Conservation (phyloP, 208 protist species). For the Herpetomonas tarakana region DNA sequence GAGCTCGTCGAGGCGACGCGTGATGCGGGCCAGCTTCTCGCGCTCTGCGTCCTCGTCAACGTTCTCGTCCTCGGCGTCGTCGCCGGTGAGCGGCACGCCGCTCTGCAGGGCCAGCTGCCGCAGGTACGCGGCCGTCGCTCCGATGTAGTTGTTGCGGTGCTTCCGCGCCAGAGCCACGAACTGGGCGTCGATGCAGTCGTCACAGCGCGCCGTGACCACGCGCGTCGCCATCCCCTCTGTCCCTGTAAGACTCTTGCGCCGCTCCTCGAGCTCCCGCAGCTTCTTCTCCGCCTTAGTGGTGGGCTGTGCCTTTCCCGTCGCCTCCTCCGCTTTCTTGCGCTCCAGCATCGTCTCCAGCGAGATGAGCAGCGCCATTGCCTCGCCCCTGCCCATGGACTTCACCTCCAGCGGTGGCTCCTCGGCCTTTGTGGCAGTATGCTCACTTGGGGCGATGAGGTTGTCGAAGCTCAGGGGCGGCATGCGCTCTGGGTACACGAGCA, state of each 20-base stretch:
- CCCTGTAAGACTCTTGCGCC: conserved; percentile 46
- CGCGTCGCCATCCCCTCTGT: conserved; percentile 59
- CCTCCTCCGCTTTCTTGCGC: conserved; percentile 37
- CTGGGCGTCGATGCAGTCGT: conserved; percentile 60
- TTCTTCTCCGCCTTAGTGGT: conserved; percentile 37
- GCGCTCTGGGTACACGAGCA: conserved; percentile 67
- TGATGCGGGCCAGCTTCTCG: conserved; percentile 51
- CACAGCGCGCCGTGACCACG: conserved; percentile 45
- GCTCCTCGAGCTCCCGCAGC: conserved; percentile 59
- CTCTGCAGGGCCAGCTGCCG: conserved; percentile 62
- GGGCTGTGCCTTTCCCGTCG: conserved; percentile 11
- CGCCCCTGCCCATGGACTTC: conserved; percentile 57
- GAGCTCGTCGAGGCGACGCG: conserved; percentile 44
- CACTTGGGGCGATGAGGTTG: conserved; percentile 29
- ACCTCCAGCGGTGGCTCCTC: conserved; percentile 23
- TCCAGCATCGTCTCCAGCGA: conserved; percentile 78
- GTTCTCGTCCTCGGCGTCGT: conserved; percentile 14
- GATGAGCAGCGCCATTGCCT: conserved; percentile 82
- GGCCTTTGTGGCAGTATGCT: conserved; percentile 10
- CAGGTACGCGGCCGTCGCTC: conserved; percentile 72
- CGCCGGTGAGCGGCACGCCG: conserved; percentile 35
- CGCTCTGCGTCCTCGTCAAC: conserved; percentile 20
- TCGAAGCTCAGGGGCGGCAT: conserved; percentile 61
- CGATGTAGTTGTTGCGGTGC: conserved; percentile 76
- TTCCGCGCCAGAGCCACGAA: conserved; percentile 58